Base-by-base conservation (phyloP, 345 rosid species). In the Murraya koenigii region DNA sequence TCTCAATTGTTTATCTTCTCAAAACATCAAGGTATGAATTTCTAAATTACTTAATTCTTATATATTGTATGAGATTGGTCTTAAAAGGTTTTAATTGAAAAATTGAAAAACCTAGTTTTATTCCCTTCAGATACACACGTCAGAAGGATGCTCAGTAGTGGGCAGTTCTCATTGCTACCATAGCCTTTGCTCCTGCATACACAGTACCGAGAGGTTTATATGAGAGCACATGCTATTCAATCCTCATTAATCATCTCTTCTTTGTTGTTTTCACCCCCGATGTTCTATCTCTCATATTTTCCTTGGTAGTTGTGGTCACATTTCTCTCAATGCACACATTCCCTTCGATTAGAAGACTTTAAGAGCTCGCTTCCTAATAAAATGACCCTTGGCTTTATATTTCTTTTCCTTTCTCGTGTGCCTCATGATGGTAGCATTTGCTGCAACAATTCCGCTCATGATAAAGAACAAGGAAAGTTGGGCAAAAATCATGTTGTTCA, bases 141-240 rank as follows among this genome's bases (percentile, higher is more conserved):
- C 80, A 61, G 79, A 80, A 59, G 80, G 80, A 23, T 71, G 83
- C 52, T 64, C 83, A 3, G 41, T 81, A 3, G 74, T 77, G n/a
- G 22, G 68, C 83, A n/a, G 83, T 81, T 60, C 69, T 81, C 9
- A 77, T 72, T 9, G 80, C 83, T 5, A 71, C 83, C 0, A 80
- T 80, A 17, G 80, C 83, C 17, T 76, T 80, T 23, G 80, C 83
- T 1, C 77, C 83, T 5, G 80, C 83, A 32, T 80, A 71, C 76
- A 80, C 80, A 0, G 74, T 76, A 23, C 83, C 83, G 8, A 80
- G 80, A 23, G 80, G 83, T 20, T 32, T 66, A 56, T 58, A 76
- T 26, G 54, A 72, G 30, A 76, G 55, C 13, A 80, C 70, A 0
- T 78, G 84, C 3, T 36, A 59, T 35, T 80, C 80, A 17, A n/a